Evolutionary conservation across 2,329 filamentous ascomycete species (phyloP), one percentile per base, ranked within the genome.

Genomic region (Trichothecium sympodiale): DNA sequence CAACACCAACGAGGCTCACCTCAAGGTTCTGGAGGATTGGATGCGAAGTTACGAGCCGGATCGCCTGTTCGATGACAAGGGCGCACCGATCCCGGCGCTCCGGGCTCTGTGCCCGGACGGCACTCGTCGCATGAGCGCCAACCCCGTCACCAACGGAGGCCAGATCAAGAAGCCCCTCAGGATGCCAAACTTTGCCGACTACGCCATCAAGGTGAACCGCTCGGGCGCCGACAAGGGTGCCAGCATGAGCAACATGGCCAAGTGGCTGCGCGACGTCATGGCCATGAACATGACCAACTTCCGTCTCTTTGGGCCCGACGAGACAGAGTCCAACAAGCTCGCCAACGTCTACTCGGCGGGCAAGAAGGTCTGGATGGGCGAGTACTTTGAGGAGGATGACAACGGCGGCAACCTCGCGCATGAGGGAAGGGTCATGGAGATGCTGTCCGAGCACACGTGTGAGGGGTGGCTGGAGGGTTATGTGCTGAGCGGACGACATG

Each of bases 401-500:
- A 77, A 87, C 48, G 82, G 82, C 8, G 82, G 83, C 41, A 86
- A 88, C 48, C 62, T 88, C 17, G 70, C 76, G 5, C 69, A 64
- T 14, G 66, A 69, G 12, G 83, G 83, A 13, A 71, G 81, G 18
- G 82, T 87, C 26, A 87, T 88, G 80, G 83, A 88, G 55, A 87
- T 87, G 54, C 69, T 88, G n/a, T 83, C 77, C 14, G 83, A 88
- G 56, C 83, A 88, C 52, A 87, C 80, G 13, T 75, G 74, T 41
- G 82, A 88, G 55, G 83, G 80, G 17, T 88, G 82, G 82, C 65
- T 88, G 13, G 82, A 88, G 61, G 83, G 83, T 3, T 88, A 87
- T 52, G 59, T 84, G 29, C 66, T 88, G 3, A 83, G 75, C 37
- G 83, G 83, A 18, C 71, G 83, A 5, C 82, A 87, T 44, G 82